Evolutionary conservation across 441 rosid species (phyloP).

Genomic region (Manihot esculenta): DNA sequence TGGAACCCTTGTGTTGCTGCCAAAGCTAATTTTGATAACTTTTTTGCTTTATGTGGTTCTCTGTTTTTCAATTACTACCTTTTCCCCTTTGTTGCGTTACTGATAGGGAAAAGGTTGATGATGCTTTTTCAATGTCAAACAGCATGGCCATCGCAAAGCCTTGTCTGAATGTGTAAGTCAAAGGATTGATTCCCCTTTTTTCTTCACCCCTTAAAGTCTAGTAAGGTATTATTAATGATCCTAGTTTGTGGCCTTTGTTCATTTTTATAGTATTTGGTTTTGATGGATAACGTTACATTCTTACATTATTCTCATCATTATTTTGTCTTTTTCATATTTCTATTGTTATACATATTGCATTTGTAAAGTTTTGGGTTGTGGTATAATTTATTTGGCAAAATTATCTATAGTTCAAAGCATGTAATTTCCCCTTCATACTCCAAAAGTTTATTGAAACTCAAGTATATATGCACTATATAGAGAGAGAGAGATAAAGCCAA

Average conservation of each 20-base stretch:
- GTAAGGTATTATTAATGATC: neutral
- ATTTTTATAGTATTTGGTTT: neutral
- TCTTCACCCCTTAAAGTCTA: neutral
- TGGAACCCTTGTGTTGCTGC: neutral
- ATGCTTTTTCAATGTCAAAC: slow-evolving; percentile 29
- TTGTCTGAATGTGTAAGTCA: slow-evolving; percentile 41
- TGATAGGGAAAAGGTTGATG: slow-evolving; percentile 37
- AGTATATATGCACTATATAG: no score
- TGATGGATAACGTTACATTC: neutral
- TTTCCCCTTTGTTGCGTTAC: slow-evolving; percentile 27
- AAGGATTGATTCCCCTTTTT: neutral
- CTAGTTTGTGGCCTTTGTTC: neutral
- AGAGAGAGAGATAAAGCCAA: no score
- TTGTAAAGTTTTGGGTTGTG: neutral
- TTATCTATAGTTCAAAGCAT: neutral
- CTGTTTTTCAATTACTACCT: neutral
- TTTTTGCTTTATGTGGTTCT: slow-evolving; percentile 6
- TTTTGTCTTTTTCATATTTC: neutral
- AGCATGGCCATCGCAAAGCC: slow-evolving; percentile 20
- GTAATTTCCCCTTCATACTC: neutral
- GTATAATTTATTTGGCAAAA: neutral
- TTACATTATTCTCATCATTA: neutral
- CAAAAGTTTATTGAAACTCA: no score
- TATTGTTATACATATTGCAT: neutral
- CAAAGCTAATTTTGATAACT: neutral